Conservation (phyloP, 164 flowering plant genomes). For the Kalanchoe fedtschenkoi region DNA sequence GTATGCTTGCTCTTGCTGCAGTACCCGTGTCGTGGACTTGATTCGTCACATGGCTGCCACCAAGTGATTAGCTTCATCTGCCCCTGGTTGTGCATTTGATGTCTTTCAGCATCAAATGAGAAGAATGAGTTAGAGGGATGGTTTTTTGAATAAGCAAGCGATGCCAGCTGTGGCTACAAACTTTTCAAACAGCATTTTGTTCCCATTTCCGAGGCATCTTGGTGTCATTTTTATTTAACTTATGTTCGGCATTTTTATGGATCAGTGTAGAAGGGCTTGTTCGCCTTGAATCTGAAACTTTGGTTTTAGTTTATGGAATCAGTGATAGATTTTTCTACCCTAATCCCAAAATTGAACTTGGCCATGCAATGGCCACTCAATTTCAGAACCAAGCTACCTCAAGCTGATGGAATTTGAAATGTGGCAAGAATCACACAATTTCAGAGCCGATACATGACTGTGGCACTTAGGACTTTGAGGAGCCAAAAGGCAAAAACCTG, state of each 20-base stretch:
- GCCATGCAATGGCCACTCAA: too few species aligned
- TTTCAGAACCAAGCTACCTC: too few species aligned
- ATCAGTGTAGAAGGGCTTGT: not conserved
- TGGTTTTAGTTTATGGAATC: too few species aligned
- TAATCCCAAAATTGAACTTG: too few species aligned
- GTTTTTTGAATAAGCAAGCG: slow-evolving; percentile 5
- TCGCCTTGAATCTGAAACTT: too few species aligned
- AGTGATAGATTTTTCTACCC: too few species aligned
- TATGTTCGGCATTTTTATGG: not conserved
- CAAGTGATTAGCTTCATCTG: too few species aligned
- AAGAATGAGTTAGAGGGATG: not conserved
- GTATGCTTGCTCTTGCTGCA: slow-evolving; percentile 2
- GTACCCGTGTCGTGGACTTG: slow-evolving; percentile 20
- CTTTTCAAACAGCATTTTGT: slow-evolving; percentile 46
- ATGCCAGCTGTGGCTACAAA: slow-evolving; percentile 6
- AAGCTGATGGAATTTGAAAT: too few species aligned
- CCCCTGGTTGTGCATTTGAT: not conserved
- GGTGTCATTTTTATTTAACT: not conserved
- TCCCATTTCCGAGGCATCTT: slow-evolving; percentile 15
- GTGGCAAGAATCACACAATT: too few species aligned
- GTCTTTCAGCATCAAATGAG: not conserved
- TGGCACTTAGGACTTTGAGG: too few species aligned
- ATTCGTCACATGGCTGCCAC: slow-evolving; percentile 17
- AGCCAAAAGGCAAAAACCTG: too few species aligned
- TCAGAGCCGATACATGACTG: too few species aligned